Evolutionary conservation across 768 basidiomycete species (phyloP), one percentile per base, ranked within the genome.

Genomic region (Serendipita sp.): DNA sequence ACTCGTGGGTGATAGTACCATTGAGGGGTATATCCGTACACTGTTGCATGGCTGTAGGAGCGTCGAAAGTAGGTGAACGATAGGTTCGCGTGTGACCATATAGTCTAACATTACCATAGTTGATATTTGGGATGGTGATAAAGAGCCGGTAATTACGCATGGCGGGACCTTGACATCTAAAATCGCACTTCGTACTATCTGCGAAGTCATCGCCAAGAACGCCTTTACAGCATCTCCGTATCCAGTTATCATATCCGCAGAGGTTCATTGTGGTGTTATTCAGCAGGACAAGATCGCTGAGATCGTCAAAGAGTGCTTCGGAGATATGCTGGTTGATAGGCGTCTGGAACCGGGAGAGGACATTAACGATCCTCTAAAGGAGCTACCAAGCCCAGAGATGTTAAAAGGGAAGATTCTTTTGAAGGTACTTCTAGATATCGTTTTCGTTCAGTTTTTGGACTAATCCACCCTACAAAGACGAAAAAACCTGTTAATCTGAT

Each of bases 201-300:
- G 91, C 71, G 76, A 81, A 46, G 92, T 92, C 0, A 88, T 97
- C 71, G 78, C 79, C 24, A 89, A 88, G 74, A 97, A 97, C 71
- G 93, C 87, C 0, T 97, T 97, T 70, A 83, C 88, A 46, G 81
- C 88, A 0, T 94, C 91, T 0, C 89, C 90, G 0, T 96, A 92
- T 70, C 94, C 94, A 0, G 78, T 98, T 71, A 84, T 98, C 70
- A 87, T 98, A 64, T 94, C 92, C 2, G 89, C 92, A 11, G 94
- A 98, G 75, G 81, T 94, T 1, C 93, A 95, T 70, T 95, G 92
- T 72, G 77, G 81, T 0, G 65, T 91, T 15, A 74, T 78, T 32
- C 89, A 93, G 71, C 94, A 98, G 72, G 87, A 88, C 44, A 78
- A 79, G 71, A 78, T 96, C 13, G 92, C 83, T 0, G 70, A 78